Evolutionary conservation across 441 rosid species (phyloP), one percentile per base, ranked within the genome.

Genomic region (Aleurites moluccanus): DNA sequence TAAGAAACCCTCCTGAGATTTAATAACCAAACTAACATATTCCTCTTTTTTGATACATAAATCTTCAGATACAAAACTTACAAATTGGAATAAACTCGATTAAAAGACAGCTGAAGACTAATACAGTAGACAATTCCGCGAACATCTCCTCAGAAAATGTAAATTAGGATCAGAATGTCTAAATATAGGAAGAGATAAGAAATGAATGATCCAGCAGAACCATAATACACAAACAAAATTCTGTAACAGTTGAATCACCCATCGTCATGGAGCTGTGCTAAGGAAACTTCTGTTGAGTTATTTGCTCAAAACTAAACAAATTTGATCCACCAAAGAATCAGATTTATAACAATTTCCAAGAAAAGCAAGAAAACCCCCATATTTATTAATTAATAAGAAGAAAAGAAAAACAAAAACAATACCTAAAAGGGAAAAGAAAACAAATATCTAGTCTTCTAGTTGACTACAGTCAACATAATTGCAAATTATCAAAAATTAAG

Each of bases 401-500:
- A 25, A 20, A 50, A 25, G 16, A 27, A 13, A 16, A 52, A 18
- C 28, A n/a, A n/a, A n/a, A 18, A 38, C 18, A 70, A 65, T 21
- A 50, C 45, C 62, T 52, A 27, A 35, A 53, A 1, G 21, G 45
- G 56, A 6, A 49, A 64, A 57, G 25, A 38, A 45, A 63, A 63
- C 57, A 70, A 44, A 53, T 42, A 20, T 35, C 7, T 27, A 21
- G 50, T 21, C 63, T 9, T 74, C 27, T 35, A 42, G 45, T 63
- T 74, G 81, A 79, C 78, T 64, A 3, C 61, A 45, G 78, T 79
- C 79, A 72, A 72, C 13, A 38, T 25, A 59, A 21, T 62, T 68
- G 49, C 55, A 80, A 76, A 73, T 57, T 10, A 73, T 10, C 59
- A 14, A 14, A 25, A 28, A 64, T 44, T 28, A 69, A 74, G 15